phyloP scores from a whole-genome alignment of 2,329 filamentous ascomycete species.

The Helminthosporium solani region DNA sequence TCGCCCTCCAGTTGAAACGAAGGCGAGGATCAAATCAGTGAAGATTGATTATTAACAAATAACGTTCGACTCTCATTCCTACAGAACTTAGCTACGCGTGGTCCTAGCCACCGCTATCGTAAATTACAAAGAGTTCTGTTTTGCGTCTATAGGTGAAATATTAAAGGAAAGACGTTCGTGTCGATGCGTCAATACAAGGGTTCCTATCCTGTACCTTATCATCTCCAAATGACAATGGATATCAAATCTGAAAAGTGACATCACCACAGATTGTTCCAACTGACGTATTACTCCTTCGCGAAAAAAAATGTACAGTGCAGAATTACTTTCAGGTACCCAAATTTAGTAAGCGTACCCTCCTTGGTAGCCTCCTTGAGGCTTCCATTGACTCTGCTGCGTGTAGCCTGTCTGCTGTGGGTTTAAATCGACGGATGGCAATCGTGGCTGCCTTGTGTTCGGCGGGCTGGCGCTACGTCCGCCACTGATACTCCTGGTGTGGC shows the following conservation, averaged over 20 bases:
- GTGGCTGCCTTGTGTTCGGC: slow-evolving; percentile 20
- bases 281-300: slow-evolving; percentile 1
- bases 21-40: no score
- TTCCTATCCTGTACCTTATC: slow-evolving; percentile 3
- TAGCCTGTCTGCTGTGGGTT: slow-evolving; percentile 24
- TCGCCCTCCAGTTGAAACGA: no score
- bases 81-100: slow-evolving; percentile 14
- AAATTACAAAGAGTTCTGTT: slow-evolving; percentile 21
- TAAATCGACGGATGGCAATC: slow-evolving; percentile 33
- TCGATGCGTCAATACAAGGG: slow-evolving; percentile 9
- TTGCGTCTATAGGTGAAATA: slow-evolving; percentile 9
- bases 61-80: slow-evolving; percentile 9
- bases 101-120: slow-evolving; percentile 16
- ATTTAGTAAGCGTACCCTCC: slow-evolving; percentile 27
- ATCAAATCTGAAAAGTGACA: background rate
- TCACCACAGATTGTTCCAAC: background rate
- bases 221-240: slow-evolving; percentile 2
- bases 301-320: slow-evolving; percentile 18
- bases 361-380: slow-evolving; percentile 25
- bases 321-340: slow-evolving; percentile 19
- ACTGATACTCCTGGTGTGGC: slow-evolving; percentile 26
- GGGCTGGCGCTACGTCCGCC: slow-evolving; percentile 26
- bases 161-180: slow-evolving; percentile 17
- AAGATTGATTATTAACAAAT: slow-evolving; percentile 1
- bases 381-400: slow-evolving; percentile 22